Conservation (phyloP, 2,329 filamentous ascomycete genomes). For the Talaromyces pinophilus region DNA sequence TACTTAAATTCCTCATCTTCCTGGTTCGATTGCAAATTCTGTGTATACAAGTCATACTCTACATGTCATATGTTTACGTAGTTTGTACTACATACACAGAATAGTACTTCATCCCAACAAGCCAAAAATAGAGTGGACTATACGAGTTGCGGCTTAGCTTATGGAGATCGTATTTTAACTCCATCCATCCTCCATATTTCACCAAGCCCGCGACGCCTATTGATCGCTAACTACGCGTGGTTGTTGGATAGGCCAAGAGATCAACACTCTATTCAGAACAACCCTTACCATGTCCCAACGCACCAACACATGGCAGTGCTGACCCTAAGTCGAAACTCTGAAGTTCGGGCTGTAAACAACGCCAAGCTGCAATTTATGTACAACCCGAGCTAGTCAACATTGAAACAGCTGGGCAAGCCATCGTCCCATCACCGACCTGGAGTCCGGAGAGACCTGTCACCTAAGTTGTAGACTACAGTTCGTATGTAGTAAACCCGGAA, state of each 20-base stretch:
- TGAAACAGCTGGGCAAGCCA: constrained; percentile 3
- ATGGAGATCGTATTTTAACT: constrained; percentile 1
- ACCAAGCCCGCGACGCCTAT: background rate
- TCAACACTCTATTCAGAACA: background rate
- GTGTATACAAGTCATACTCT: background rate
- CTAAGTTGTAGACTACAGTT: too few species aligned
- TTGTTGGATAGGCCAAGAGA: background rate
- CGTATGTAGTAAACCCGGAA: background rate
- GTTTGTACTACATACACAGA: background rate
- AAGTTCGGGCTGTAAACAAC: background rate
- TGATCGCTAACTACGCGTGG: background rate
- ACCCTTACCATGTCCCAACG: background rate
- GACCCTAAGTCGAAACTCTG: background rate
- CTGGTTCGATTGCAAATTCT: background rate
- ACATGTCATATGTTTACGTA: constrained; percentile 6
- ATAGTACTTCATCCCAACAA: background rate
- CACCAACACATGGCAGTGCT: background rate
- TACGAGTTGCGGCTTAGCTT: constrained; percentile 3
- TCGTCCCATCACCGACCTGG: background rate
- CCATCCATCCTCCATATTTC: background rate
- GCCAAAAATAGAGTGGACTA: constrained; percentile 7
- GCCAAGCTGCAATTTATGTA: constrained; percentile 6
- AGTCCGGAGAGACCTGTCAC: background rate
- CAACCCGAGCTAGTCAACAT: background rate
- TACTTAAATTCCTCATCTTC: background rate